phyloP scores from a whole-genome alignment of 257 asterid genomes.

The Solanum chilense region DNA sequence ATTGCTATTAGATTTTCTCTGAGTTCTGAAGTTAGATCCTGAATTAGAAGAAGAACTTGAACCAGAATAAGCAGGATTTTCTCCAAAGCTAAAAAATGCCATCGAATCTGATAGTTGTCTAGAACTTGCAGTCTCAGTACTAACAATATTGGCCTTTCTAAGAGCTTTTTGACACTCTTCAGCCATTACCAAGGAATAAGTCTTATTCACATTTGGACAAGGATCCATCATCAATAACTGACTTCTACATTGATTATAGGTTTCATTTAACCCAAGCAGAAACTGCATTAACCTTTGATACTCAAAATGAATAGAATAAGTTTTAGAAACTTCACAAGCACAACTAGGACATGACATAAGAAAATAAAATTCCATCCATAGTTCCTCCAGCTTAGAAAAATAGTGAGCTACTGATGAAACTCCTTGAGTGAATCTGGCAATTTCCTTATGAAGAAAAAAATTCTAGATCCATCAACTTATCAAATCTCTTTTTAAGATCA shows the following conservation, averaged over 20 bases:
- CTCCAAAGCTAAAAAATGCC: too few relatives aligned
- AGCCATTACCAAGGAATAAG: background rate
- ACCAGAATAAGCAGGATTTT: too few relatives aligned
- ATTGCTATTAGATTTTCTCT: background rate
- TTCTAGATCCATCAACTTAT: background rate
- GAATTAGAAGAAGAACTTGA: too few relatives aligned
- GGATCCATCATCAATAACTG: background rate
- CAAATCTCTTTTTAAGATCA: background rate
- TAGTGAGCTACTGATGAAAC: background rate
- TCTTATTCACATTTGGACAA: background rate
- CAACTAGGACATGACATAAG: background rate
- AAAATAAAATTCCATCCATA: background rate
- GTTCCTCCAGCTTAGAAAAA: background rate
- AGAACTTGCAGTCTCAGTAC: too few relatives aligned
- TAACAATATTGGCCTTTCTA: background rate
- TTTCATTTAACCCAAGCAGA: background rate
- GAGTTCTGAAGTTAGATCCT: background rate
- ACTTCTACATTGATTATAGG: background rate
- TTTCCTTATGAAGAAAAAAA: background rate
- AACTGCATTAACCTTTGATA: background rate
- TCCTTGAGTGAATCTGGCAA: background rate
- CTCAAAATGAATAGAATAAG: background rate
- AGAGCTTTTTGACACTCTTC: background rate
- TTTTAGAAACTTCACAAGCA: background rate
- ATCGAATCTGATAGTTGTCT: too few relatives aligned